phyloP scores from a whole-genome alignment of 2,329 filamentous ascomycete species.

The Drechslerella dactyloides region DNA sequence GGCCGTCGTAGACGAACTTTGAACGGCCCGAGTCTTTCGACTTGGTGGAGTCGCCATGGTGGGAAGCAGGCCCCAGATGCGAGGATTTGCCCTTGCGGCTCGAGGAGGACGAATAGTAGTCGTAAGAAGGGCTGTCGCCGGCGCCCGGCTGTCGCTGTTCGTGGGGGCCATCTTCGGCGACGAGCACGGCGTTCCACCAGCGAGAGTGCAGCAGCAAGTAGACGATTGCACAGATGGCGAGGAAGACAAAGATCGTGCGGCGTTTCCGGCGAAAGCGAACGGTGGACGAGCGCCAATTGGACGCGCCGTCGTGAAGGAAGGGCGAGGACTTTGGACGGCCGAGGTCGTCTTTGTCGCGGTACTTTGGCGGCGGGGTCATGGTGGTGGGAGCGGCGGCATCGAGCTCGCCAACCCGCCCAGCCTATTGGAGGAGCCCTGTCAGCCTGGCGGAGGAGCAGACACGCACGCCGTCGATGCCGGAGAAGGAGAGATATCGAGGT shows the following conservation, averaged over 20 bases:
- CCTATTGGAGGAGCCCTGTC: conserved; percentile 7
- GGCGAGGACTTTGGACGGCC: conserved; percentile 31
- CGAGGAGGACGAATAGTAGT: too few species aligned
- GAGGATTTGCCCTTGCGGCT: background rate
- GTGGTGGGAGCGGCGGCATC: conserved; percentile 11
- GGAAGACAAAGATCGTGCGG: conserved; percentile 35
- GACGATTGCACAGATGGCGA: conserved; percentile 31
- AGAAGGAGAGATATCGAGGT: background rate
- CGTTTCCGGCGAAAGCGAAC: conserved; percentile 40
- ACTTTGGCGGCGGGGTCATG: conserved; percentile 27
- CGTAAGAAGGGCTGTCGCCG: background rate
- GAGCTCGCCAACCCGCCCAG: conserved; percentile 5
- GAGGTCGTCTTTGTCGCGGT: conserved; percentile 48
- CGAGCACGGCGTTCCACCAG: conserved; percentile 36
- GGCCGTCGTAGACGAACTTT: conserved; percentile 37
- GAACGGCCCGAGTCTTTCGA: conserved; percentile 26
- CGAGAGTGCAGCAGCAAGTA: conserved; percentile 41
- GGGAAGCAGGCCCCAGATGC: conserved; percentile 23
- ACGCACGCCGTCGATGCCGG: background rate
- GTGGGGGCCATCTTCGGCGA: conserved; percentile 16
- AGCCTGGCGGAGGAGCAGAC: conserved; percentile 18
- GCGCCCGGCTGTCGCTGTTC: background rate
- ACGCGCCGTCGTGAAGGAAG: conserved; percentile 14
- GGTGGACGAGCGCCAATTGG: conserved; percentile 27
- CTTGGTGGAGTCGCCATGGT: conserved; percentile 28